Evolutionary conservation across 345 rosid genomes (phyloP), one percentile per base, ranked within the genome.

Genomic region (Euphorbia peplus): DNA sequence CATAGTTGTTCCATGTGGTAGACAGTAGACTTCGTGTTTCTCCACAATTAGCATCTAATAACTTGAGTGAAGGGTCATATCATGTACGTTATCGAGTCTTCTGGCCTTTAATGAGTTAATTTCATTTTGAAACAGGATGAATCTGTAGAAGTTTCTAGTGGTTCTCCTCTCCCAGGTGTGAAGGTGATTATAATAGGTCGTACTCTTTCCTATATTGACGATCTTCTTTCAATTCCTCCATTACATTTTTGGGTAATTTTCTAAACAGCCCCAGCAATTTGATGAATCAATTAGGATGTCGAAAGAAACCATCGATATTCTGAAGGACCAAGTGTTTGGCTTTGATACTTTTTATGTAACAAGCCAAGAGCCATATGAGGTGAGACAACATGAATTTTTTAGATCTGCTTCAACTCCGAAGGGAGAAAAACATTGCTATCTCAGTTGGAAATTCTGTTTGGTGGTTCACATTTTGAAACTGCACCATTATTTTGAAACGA

Each of bases 361-460:
- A 54, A 91, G 91, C 81, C 91, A 93, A 77, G 98, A 91, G 79
- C 98, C 97, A 35, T 93, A 91, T 78, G 95, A 91, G 95, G 98
- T 93, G 78, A 78, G 87, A 39, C 63, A 32, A 28, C 42, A 63
- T 47, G 26, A 8, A 22, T 41, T 8, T 55, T 41, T 63, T 71
- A n/a, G 26, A 60, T 64, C 14, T 66, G 68, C 22, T 54, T 32
- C 12, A 70, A 41, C 52, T 61, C 29, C 50, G 58, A 69, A 57
- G 25, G 15, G 46, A 28, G 24, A 25, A 52, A n/a, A 67, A 39
- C 70, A 42, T 44, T 66, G n/a, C 70, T 18, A 37, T 37, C 21
- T 29, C 39, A 37, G 3, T 37, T 35, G 21, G 41, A 71, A 65
- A 62, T 52, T 29, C 21, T 39, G 55, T 19, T 29, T 67, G 37